A percentile compares a stretch with the other conserved stretches of the same genome.
Conservation (phyloP, 169 alveolate species). For the Plasmodium gaboni region DNA sequence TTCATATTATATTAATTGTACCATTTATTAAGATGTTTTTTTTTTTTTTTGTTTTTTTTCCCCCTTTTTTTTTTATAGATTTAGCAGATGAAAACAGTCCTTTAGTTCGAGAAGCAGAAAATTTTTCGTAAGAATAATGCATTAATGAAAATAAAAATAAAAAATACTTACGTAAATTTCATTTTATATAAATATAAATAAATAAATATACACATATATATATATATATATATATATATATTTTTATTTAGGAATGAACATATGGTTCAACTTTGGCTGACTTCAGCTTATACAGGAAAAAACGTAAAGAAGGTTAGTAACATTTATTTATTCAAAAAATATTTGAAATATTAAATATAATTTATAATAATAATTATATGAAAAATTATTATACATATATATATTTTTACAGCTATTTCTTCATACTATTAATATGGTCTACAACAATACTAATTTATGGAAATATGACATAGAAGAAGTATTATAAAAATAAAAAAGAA, state of each 20-base stretch:
- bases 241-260: constrained; percentile 29
- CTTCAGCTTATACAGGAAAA: constrained; percentile 67
- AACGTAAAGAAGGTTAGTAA: constrained; percentile 69
- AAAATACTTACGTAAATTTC: background rate
- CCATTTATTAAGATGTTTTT: too few species aligned
- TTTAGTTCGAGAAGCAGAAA: constrained; percentile 35
- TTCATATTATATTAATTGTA: too few species aligned
- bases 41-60: constrained; percentile 14
- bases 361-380: background rate
- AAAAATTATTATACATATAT: background rate
- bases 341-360: constrained; percentile 4
- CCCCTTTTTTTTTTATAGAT: constrained; percentile 26
- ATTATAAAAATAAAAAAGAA: constrained; percentile 20
- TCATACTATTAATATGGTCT: constrained; percentile 72
- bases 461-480: constrained; percentile 75
- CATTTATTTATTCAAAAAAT: background rate
- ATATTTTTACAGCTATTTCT: constrained; percentile 49
- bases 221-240: constrained; percentile 6
- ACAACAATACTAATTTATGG: constrained; percentile 73
- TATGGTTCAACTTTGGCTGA: constrained; percentile 68
- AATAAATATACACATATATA: background rate
- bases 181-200: background rate
- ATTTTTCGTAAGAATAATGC: constrained; percentile 19
- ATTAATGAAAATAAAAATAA: background rate
- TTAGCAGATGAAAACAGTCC: constrained; percentile 14